A percentile compares a stretch with the other conserved stretches of the same genome.
These are phyloP conservation scores for Guyanaporus albipodus DNA, from an alignment of 768 basidiomycete genomes.

Conservation along the genomic window DNA sequence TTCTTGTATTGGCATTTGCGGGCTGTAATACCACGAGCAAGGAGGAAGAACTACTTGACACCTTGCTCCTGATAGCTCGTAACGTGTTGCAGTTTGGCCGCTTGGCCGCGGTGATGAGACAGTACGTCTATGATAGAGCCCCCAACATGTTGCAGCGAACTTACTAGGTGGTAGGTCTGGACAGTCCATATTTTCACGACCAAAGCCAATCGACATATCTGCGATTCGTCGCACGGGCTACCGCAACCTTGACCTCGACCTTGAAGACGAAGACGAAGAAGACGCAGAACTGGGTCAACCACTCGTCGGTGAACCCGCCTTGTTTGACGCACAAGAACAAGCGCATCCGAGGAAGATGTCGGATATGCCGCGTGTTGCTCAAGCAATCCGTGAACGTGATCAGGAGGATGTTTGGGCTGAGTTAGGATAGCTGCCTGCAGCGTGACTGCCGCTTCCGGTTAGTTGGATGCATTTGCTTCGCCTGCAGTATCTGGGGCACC, in stretches of 20 bases:
- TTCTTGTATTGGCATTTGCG: constrained; percentile 85
- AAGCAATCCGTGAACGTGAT: constrained; percentile 55
- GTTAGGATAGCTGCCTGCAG: constrained; percentile 52
- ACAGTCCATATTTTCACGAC: constrained; percentile 83
- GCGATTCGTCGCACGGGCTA: constrained; percentile 63
- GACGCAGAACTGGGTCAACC: constrained; percentile 52
- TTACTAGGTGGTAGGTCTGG: constrained; percentile 56
- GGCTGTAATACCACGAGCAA: constrained; percentile 79
- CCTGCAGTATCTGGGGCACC: no score
- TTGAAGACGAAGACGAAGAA: constrained; percentile 58
- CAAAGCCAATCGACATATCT: constrained; percentile 82
- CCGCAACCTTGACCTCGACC: constrained; percentile 62
- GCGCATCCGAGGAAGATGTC: constrained; percentile 32
- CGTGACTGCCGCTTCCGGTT: no score
- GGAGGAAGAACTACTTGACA: constrained; percentile 93
- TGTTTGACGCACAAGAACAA: constrained; percentile 58
- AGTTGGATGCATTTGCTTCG: no score
- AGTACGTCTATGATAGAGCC: constrained; percentile 58
- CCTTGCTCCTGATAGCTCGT: constrained; percentile 83
- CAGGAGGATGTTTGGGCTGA: constrained; percentile 71
- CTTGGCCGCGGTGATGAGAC: constrained; percentile 88
- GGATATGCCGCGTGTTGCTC: constrained; percentile 59
- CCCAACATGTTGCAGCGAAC: background rate
- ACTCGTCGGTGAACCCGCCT: constrained; percentile 52
- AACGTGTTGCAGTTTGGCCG: constrained; percentile 92